Conservation (phyloP, 805 yeast species). For the Zygoascus tannicola region DNA sequence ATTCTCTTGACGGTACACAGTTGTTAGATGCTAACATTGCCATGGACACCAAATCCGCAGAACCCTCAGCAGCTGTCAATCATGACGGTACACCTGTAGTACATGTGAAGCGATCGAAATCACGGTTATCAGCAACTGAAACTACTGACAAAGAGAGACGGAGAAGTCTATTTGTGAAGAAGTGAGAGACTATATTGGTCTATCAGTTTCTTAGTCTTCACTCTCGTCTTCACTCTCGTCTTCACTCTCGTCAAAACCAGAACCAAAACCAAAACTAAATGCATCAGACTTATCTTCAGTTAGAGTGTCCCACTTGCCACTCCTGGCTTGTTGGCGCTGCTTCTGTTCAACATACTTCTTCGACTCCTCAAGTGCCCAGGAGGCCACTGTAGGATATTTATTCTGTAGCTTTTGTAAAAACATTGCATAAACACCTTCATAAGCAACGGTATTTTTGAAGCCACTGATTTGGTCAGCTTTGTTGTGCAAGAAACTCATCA, state of each 20-base stretch:
- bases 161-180: too few relatives aligned
- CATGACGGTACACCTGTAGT: too few relatives aligned
- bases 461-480: conserved; percentile 73
- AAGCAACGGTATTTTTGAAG: conserved; percentile 31
- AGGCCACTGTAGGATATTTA: conserved; percentile 31
- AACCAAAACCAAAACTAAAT: conserved; percentile 32
- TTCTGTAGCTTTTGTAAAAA: conserved; percentile 43
- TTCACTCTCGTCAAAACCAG: conserved; percentile 11
- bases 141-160: too few relatives aligned
- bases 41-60: too few relatives aligned
- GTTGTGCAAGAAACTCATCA: conserved; percentile 55
- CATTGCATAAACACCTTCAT: conserved; percentile 48
- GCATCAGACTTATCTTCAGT: conserved; percentile 19
- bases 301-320: conserved; percentile 47
- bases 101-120: too few relatives aligned
- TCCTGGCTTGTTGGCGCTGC: conserved; percentile 21
- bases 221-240: neutral
- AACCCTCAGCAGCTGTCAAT: too few relatives aligned
- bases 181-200: too few relatives aligned
- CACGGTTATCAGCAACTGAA: too few relatives aligned
- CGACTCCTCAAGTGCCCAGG: conserved; percentile 30
- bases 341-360: conserved; percentile 25
- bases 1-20: neutral
- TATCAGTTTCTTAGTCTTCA: too few relatives aligned
- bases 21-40: too few relatives aligned